phyloP scores from a whole-genome alignment of 106 monocot genomes.

The Dendrobium officinale region DNA sequence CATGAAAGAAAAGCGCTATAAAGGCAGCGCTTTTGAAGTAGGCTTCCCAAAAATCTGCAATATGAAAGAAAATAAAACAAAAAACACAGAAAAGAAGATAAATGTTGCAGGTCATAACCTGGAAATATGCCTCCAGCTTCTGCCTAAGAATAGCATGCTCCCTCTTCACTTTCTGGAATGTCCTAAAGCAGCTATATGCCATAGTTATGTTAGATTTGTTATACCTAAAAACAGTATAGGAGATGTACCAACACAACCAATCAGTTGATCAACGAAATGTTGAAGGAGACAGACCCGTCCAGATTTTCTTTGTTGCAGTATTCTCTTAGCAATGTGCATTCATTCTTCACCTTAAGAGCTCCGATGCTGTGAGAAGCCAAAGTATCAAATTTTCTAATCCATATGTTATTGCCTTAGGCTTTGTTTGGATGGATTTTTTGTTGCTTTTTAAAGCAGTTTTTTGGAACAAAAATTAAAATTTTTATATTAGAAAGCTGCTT shows the following conservation, averaged over 20 bases:
- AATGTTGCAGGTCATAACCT: slow-evolving; percentile 20
- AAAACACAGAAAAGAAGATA: not conserved
- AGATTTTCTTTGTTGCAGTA: slow-evolving; percentile 46
- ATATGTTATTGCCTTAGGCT: too few species aligned
- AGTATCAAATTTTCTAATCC: not conserved
- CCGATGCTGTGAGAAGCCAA: slow-evolving; percentile 61
- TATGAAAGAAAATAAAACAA: not conserved
- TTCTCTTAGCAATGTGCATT: slow-evolving; percentile 61
- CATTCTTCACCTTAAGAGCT: slow-evolving; percentile 74
- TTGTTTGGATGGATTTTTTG: too few species aligned
- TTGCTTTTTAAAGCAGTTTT: too few species aligned
- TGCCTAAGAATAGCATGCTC: slow-evolving; percentile 71
- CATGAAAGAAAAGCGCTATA: too few species aligned
- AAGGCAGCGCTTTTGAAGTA: not conserved
- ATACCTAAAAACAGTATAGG: not conserved
- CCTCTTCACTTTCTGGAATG: slow-evolving; percentile 76
- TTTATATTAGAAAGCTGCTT: too few species aligned
- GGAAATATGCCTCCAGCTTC: slow-evolving; percentile 85
- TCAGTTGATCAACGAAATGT: not conserved
- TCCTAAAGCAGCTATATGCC: slow-evolving; percentile 45
- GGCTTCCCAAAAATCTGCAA: not conserved
- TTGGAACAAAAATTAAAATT: too few species aligned
- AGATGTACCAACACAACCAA: not conserved
- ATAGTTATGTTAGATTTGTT: not conserved
- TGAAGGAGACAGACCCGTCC: slow-evolving; percentile 52